Conservation (phyloP, 169 alveolate species). For the Theileria orientalis region DNA sequence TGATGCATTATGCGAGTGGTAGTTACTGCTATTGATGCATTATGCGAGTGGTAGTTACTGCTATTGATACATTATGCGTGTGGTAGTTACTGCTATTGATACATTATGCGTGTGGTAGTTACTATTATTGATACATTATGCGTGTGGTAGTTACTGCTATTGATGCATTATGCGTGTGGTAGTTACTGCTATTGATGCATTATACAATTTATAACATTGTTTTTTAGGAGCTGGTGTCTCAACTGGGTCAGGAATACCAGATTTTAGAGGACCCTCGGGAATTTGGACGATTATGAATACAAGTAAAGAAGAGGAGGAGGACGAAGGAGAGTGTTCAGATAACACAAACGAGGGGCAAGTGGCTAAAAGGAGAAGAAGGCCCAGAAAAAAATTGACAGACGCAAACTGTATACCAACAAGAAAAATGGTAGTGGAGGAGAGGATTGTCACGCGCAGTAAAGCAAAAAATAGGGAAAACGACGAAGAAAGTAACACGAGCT, state of each 20-base stretch:
- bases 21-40: too few species aligned
- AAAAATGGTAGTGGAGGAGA: not conserved
- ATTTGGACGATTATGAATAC: slow-evolving; percentile 73
- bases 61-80: too few species aligned
- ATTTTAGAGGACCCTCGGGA: slow-evolving; percentile 80
- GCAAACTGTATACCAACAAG: slow-evolving; percentile 33
- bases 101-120: too few species aligned
- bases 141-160: too few species aligned
- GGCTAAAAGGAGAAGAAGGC: slow-evolving; percentile 5
- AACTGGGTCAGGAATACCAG: slow-evolving; percentile 77
- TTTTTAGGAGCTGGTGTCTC: slow-evolving; percentile 76
- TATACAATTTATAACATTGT: not conserved
- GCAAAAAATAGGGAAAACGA: not conserved
- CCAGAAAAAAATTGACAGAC: slow-evolving; percentile 57
- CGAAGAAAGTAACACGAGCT: too few species aligned
- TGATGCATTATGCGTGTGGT: too few species aligned
- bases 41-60: too few species aligned
- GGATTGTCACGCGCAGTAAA: not conserved
- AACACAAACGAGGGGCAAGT: slow-evolving; percentile 2
- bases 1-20: too few species aligned
- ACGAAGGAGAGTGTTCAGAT: slow-evolving; percentile 48
- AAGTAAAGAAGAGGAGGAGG: slow-evolving; percentile 44
- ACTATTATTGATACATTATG: too few species aligned
- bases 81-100: too few species aligned
- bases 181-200: not conserved